These are phyloP conservation scores for Fibroporia radiculosa DNA, from an alignment of 768 basidiomycete genomes.

Conservation along the genomic window DNA sequence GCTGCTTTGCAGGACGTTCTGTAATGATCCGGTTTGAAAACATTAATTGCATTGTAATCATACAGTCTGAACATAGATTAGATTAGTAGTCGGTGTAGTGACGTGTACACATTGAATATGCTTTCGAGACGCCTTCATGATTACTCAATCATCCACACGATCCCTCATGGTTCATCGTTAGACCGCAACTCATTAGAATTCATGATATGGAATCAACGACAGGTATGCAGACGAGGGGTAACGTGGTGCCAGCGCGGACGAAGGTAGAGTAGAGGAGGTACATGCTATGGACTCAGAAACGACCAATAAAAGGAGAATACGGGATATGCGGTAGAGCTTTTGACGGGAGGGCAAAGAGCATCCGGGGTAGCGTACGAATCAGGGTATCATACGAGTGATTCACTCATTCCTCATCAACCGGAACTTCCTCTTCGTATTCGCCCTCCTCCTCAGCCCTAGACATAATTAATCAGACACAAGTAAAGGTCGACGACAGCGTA, in stretches of 20 bases:
- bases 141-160: no score
- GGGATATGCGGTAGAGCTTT: constrained; percentile 20
- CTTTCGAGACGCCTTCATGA: no score
- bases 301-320: constrained; percentile 26
- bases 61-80: no score
- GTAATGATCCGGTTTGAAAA: no score
- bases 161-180: no score
- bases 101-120: no score
- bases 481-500: neutral
- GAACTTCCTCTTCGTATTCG: constrained; percentile 80
- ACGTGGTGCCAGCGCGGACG: constrained; percentile 16
- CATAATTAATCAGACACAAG: constrained; percentile 9
- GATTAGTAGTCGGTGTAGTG: no score
- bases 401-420: constrained; percentile 41
- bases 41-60: no score
- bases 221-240: constrained; percentile 24
- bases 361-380: constrained; percentile 4
- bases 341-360: constrained; percentile 13
- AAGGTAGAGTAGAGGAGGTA: constrained; percentile 10
- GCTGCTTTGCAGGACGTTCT: constrained; percentile 31
- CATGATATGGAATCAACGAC: constrained; percentile 7
- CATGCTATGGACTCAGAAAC: constrained; percentile 19
- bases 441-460: constrained; percentile 76
- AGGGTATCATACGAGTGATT: constrained; percentile 4
- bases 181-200: no score